Evolutionary conservation across 352 stramenopile genomes (phyloP).

Genomic region (Globisporangium irregulare): DNA sequence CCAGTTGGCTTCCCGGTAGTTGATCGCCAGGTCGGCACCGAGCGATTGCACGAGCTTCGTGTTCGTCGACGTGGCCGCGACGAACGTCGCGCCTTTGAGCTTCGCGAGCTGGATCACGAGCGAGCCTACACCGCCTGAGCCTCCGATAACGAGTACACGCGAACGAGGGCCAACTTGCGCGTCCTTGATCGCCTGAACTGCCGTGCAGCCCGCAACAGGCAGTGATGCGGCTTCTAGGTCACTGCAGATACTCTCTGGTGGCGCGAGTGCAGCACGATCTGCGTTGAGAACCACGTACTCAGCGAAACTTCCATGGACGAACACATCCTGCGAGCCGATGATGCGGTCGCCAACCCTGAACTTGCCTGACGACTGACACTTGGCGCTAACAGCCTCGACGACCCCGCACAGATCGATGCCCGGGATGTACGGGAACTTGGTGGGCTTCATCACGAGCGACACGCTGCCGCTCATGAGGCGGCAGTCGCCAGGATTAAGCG

Average conservation of each 20-base stretch:
- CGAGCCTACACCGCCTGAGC: constrained; percentile 70
- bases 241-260: constrained; percentile 14
- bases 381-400: constrained; percentile 27
- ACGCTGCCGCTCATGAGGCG: constrained; percentile 33
- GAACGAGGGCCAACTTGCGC: constrained; percentile 34
- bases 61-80: constrained; percentile 61
- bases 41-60: constrained; percentile 36
- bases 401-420: constrained; percentile 44
- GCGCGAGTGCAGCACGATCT: constrained; percentile 20
- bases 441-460: constrained; percentile 37
- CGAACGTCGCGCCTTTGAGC: constrained; percentile 41
- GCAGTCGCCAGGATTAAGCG: constrained; percentile 35
- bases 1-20: constrained; percentile 51
- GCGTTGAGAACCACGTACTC: constrained; percentile 34
- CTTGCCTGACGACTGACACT: constrained; percentile 7
- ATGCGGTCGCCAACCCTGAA: constrained; percentile 37
- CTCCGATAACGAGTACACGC: constrained; percentile 77
- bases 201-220: constrained; percentile 29
- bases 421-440: constrained; percentile 38
- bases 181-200: constrained; percentile 30
- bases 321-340: constrained; percentile 21
- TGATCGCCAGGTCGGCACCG: constrained; percentile 45
- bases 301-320: constrained; percentile 28
- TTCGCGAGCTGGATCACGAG: constrained; percentile 69
- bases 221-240: constrained; percentile 28